phyloP scores from a whole-genome alignment of 2,329 filamentous ascomycete species.

The Mycosphaerella sp. region DNA sequence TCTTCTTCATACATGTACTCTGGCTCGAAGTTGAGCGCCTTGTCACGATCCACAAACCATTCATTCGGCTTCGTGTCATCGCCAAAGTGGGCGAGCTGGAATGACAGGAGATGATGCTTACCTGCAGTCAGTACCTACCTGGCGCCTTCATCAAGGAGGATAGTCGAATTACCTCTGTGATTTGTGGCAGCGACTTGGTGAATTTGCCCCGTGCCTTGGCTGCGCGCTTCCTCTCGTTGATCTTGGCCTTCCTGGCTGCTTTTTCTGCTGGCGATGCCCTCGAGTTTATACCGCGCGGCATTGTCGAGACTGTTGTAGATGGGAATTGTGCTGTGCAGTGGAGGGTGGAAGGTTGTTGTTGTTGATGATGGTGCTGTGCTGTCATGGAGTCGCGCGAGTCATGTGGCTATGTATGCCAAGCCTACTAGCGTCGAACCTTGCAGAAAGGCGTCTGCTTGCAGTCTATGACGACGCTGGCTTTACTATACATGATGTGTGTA shows the following conservation, averaged over 20 bases:
- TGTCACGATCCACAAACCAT: slow-evolving; percentile 30
- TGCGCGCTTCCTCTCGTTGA: slow-evolving; percentile 8
- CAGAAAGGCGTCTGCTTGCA: not conserved
- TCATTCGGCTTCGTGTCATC: slow-evolving; percentile 33
- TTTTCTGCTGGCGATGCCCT: not conserved
- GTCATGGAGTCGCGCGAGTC: too few species aligned
- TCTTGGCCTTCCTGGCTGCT: slow-evolving; percentile 5
- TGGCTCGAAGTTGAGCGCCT: slow-evolving; percentile 25
- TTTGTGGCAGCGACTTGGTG: slow-evolving; percentile 18
- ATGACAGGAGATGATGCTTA: slow-evolving; percentile 41
- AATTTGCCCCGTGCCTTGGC: slow-evolving; percentile 16
- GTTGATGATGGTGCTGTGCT: too few species aligned
- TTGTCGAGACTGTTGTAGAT: not conserved
- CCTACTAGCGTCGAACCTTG: slow-evolving; percentile 1
- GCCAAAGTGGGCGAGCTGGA: slow-evolving; percentile 42
- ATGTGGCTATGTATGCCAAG: not conserved
- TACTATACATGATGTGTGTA: too few species aligned
- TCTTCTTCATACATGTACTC: slow-evolving; percentile 37
- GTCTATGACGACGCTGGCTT: slow-evolving; percentile 4
- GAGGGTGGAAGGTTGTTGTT: not conserved
- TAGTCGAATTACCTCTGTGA: slow-evolving; percentile 30
- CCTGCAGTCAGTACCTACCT: slow-evolving; percentile 32
- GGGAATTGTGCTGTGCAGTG: not conserved
- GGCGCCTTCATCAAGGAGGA: not conserved
- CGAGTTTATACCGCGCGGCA: not conserved